These are phyloP conservation scores for Wakefieldia striispora DNA, from an alignment of 768 basidiomycete species.

Conservation along the genomic window DNA sequence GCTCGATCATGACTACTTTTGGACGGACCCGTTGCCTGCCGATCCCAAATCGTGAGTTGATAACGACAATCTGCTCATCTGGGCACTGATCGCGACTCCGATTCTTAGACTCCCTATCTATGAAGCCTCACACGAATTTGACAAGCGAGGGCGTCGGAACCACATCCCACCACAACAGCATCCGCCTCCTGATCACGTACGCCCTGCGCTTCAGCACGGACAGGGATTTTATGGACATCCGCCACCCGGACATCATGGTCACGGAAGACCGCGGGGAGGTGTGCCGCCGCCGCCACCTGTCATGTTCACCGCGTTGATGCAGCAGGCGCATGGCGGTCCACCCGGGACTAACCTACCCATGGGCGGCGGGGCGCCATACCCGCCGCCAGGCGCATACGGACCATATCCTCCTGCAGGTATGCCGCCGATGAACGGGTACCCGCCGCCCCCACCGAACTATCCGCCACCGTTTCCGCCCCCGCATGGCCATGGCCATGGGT, in stretches of 20 bases:
- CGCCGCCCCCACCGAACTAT: constrained; percentile 10
- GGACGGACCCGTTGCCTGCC: constrained; percentile 84
- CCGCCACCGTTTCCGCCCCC: constrained; percentile 17
- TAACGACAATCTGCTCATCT: background rate
- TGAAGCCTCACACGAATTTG: constrained; percentile 82
- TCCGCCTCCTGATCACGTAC: constrained; percentile 32
- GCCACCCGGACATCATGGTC: constrained; percentile 30
- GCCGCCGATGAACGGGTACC: constrained; percentile 17
- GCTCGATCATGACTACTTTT: constrained; percentile 92
- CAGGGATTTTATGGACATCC: constrained; percentile 29
- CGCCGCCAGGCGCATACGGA: constrained; percentile 14
- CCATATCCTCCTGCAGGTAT: constrained; percentile 4
- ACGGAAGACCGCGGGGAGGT: constrained; percentile 32
- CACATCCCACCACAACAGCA: constrained; percentile 27
- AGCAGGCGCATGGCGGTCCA: constrained; percentile 14
- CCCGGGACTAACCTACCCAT: constrained; percentile 6
- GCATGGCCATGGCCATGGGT: constrained; percentile 5
- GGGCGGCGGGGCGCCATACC: constrained; percentile 12
- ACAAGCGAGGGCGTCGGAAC: constrained; percentile 65
- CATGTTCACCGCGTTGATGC: constrained; percentile 32
- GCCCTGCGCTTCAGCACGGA: constrained; percentile 32
- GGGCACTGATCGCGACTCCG: background rate
- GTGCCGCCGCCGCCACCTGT: constrained; percentile 28
- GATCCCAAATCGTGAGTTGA: constrained; percentile 71
- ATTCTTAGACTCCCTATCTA: constrained; percentile 62